Conservation (phyloP, 768 basidiomycete genomes). For the Lentinula guzmanii region DNA sequence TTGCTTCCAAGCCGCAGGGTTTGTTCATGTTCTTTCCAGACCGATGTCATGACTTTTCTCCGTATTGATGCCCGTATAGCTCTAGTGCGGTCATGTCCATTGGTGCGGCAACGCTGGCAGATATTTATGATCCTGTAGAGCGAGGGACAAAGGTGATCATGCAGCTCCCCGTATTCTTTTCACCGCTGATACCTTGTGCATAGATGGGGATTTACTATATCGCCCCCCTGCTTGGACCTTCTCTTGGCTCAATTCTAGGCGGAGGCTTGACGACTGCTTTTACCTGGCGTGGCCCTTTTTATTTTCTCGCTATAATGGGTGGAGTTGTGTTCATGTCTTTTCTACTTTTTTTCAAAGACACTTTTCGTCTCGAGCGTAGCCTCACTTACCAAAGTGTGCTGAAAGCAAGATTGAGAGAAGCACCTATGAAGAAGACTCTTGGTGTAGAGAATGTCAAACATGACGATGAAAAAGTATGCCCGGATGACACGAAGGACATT, state of each 20-base stretch:
- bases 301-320: slow-evolving; percentile 67
- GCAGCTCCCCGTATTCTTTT: background rate
- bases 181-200: background rate
- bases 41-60: background rate
- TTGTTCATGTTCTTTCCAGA: slow-evolving; percentile 13
- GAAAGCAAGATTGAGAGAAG: slow-evolving; percentile 29
- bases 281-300: slow-evolving; percentile 79
- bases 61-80: slow-evolving; percentile 24
- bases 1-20: slow-evolving; percentile 63
- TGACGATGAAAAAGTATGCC: slow-evolving; percentile 12
- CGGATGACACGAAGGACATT: slow-evolving; percentile 10
- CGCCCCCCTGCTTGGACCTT: slow-evolving; percentile 71
- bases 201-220: slow-evolving; percentile 78
- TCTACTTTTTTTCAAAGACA: slow-evolving; percentile 69
- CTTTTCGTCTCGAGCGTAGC: slow-evolving; percentile 79
- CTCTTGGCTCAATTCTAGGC: slow-evolving; percentile 68
- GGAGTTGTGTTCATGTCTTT: slow-evolving; percentile 51
- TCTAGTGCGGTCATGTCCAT: slow-evolving; percentile 65
- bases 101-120: slow-evolving; percentile 74
- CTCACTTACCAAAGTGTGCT: slow-evolving; percentile 69
- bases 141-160: slow-evolving; percentile 52
- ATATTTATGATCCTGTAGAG: slow-evolving; percentile 70
- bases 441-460: slow-evolving; percentile 20
- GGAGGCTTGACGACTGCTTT: slow-evolving; percentile 61
- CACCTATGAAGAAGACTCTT: slow-evolving; percentile 9